Evolutionary conservation across 495 filamentous ascomycete species (phyloP).

Genomic region (Daldinia childiae): DNA sequence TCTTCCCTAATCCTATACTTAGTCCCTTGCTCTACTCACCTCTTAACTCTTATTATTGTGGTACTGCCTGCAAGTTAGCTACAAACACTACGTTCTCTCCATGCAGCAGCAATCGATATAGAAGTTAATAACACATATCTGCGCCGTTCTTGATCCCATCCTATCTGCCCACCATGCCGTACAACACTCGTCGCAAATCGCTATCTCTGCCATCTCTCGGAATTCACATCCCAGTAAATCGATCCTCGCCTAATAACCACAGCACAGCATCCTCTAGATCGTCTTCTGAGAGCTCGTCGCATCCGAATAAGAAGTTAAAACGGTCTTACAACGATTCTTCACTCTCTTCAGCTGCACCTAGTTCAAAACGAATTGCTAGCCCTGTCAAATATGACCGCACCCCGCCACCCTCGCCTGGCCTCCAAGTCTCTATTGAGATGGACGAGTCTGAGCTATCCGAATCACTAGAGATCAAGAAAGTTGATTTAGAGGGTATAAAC

Average conservation of each 20-base stretch:
- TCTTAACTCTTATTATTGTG: slow-evolving; percentile 27
- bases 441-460: slow-evolving; percentile 45
- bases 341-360: slow-evolving; percentile 59
- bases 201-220: slow-evolving; percentile 92
- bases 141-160: slow-evolving; percentile 26
- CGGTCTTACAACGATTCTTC: slow-evolving; percentile 61
- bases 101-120: slow-evolving; percentile 42
- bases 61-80: slow-evolving; percentile 30
- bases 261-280: slow-evolving; percentile 50
- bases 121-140: slow-evolving; percentile 35
- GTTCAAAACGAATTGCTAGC: slow-evolving; percentile 48
- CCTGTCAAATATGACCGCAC: slow-evolving; percentile 71
- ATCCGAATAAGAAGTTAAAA: slow-evolving; percentile 85
- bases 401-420: slow-evolving; percentile 83
- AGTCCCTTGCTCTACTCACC: slow-evolving; percentile 28
- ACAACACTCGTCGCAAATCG: slow-evolving; percentile 98
- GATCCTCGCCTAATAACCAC: slow-evolving; percentile 41
- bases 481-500: slow-evolving; percentile 88
- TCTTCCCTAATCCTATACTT: slow-evolving; percentile 20
- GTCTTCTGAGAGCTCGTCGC: slow-evolving; percentile 63
- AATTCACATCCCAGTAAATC: slow-evolving; percentile 79
- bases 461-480: slow-evolving; percentile 57
- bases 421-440: slow-evolving; percentile 54
- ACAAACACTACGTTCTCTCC: slow-evolving; percentile 39
- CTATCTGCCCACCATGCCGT: slow-evolving; percentile 72